These are phyloP conservation scores for Kappamyces sp. DNA, from an alignment of 192 early-diverging fungal species.

Conservation along the genomic window DNA sequence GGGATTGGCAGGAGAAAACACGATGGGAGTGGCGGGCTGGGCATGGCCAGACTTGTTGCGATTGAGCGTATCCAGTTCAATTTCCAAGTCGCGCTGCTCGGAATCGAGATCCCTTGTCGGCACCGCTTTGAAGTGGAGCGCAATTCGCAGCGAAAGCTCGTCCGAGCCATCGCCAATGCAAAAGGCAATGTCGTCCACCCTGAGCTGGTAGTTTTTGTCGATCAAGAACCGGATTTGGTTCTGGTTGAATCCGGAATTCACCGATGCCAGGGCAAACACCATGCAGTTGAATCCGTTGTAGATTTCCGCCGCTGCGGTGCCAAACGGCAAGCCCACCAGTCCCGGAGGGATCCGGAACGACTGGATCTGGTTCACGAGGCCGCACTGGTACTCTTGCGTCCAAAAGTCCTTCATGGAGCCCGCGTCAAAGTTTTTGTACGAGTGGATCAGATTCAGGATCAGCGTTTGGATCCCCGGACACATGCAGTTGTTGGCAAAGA, in stretches of 20 bases:
- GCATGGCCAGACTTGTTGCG: slow-evolving; percentile 7
- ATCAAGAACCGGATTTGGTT: slow-evolving; percentile 34
- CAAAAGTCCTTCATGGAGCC: slow-evolving; percentile 17
- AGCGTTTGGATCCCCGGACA: slow-evolving; percentile 45
- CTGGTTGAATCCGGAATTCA: slow-evolving; percentile 33
- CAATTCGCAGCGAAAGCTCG: slow-evolving; percentile 36
- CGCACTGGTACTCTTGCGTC: slow-evolving; percentile 41
- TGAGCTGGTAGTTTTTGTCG: slow-evolving; percentile 25
- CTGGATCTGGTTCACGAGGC: slow-evolving; percentile 39
- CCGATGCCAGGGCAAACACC: slow-evolving; percentile 34
- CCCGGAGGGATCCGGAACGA: slow-evolving; percentile 39
- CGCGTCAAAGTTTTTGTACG: slow-evolving; percentile 26
- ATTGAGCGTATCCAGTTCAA: slow-evolving; percentile 26
- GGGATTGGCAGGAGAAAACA: background rate
- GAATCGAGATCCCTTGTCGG: slow-evolving; percentile 15
- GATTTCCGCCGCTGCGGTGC: slow-evolving; percentile 28
- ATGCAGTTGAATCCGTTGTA: slow-evolving; percentile 36
- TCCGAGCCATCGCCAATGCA: slow-evolving; percentile 37
- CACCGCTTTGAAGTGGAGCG: slow-evolving; percentile 39
- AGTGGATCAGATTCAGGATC: slow-evolving; percentile 39
- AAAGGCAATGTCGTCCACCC: slow-evolving; percentile 38
- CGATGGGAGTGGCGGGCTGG: slow-evolving; percentile 11
- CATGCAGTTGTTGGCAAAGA: slow-evolving; percentile 40
- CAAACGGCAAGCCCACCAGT: slow-evolving; percentile 33
- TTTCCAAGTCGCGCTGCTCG: slow-evolving; percentile 27